Evolutionary conservation across 768 basidiomycete genomes (phyloP).

Genomic region (Arthromyces matolae): DNA sequence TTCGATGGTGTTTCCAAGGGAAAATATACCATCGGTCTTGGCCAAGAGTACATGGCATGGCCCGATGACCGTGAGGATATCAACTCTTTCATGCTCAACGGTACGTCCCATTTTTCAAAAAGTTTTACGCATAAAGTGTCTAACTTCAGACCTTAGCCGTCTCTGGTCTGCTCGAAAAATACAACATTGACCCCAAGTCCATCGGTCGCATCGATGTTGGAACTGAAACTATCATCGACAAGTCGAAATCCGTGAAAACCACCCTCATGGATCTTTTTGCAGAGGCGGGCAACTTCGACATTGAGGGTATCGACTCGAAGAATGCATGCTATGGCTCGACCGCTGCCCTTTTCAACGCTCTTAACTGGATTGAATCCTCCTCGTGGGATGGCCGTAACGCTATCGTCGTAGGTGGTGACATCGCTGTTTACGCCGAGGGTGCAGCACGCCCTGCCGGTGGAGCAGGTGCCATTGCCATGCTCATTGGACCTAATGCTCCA

Average conservation of each 20-base stretch:
- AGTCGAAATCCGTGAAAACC: constrained; percentile 98
- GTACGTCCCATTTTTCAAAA: constrained; percentile 39
- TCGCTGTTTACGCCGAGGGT: constrained; percentile 97
- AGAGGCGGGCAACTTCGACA: constrained; percentile 88
- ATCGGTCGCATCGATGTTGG: constrained; percentile 98
- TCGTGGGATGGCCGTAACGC: constrained; percentile 98
- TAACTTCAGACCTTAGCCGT: constrained; percentile 60
- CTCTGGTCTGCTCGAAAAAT: constrained; percentile 85
- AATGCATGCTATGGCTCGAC: constrained; percentile 99
- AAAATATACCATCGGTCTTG: constrained; percentile 98
- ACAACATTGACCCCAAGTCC: constrained; percentile 91
- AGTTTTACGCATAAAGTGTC: neutral
- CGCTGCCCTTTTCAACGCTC: constrained; percentile 96
- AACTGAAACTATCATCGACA: constrained; percentile 99
- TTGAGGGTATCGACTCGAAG: constrained; percentile 98
- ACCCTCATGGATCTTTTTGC: constrained; percentile 98
- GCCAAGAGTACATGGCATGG: constrained; percentile 98
- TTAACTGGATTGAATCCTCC: constrained; percentile 96
- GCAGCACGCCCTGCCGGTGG: constrained; percentile 93
- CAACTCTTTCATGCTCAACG: constrained; percentile 94
- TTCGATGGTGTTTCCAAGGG: constrained; percentile 94
- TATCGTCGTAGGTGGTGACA: constrained; percentile 94
- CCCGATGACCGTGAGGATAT: constrained; percentile 98
- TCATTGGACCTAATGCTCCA: constrained; percentile 96
- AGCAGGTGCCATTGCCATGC: constrained; percentile 91